A percentile compares a stretch with the other conserved stretches of the same genome.
These are phyloP conservation scores for Fusarium denticulatum DNA, from an alignment of 2,329 filamentous ascomycete species.

Conservation along the genomic window DNA sequence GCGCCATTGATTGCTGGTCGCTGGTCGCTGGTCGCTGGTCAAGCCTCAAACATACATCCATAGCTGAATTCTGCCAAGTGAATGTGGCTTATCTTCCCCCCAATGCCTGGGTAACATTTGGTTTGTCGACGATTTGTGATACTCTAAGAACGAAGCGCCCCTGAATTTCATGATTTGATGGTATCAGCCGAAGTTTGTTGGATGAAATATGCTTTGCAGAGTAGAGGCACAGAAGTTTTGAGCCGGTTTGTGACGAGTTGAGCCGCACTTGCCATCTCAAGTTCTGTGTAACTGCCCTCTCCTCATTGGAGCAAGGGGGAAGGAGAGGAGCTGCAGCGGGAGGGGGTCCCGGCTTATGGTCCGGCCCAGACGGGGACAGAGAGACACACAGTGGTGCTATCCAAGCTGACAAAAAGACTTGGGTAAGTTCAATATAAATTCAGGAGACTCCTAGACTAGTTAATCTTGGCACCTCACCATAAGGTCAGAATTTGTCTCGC, in stretches of 20 bases:
- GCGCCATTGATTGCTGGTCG: neutral
- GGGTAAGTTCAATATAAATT: neutral
- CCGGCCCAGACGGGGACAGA: neutral
- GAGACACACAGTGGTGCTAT: neutral
- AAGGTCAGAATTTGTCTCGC: neutral
- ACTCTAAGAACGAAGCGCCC: neutral
- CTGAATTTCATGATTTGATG: neutral
- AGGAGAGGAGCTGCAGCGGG: neutral
- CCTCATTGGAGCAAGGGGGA: conserved; percentile 10
- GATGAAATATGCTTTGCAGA: conserved; percentile 1
- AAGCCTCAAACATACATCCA: neutral
- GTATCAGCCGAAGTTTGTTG: neutral
- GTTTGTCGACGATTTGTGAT: conserved; percentile 1
- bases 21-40: neutral
- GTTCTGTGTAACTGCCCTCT: neutral
- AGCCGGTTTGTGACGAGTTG: conserved; percentile 1
- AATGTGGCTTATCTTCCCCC: neutral
- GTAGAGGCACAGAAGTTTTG: conserved; percentile 5
- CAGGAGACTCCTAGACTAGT: neutral
- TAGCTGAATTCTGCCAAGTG: conserved; percentile 3
- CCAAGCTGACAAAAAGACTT: neutral
- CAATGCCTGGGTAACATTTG: conserved; percentile 8
- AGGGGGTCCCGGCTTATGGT: neutral
- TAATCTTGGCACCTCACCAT: neutral
- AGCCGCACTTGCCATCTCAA: conserved; percentile 5